Evolutionary conservation across 257 asterid genomes (phyloP).

Genomic region (Thymus mandschuricus): DNA sequence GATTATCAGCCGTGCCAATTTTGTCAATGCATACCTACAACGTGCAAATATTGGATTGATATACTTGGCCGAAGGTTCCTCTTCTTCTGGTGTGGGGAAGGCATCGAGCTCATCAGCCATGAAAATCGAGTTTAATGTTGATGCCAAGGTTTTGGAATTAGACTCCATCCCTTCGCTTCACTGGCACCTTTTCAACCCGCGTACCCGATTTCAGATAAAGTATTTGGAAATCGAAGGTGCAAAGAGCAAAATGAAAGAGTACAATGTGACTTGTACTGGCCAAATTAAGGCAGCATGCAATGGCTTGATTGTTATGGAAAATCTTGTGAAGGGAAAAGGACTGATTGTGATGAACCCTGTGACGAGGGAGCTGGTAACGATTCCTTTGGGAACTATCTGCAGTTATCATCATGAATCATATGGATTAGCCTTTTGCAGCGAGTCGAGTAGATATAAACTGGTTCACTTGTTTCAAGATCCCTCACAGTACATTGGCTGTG

Average conservation of each 20-base stretch:
- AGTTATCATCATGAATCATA: constrained; percentile 43
- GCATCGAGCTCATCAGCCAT: constrained; percentile 22
- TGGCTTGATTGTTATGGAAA: constrained; percentile 49
- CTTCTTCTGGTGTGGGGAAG: neutral
- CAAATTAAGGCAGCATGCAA: constrained; percentile 45
- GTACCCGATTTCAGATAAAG: constrained; percentile 31
- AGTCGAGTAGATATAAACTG: constrained; percentile 37
- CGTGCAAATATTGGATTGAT: constrained; percentile 47
- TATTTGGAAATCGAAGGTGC: constrained; percentile 46
- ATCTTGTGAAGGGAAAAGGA: constrained; percentile 39
- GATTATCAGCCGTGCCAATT: constrained; percentile 40
- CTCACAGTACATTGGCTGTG: constrained; percentile 41
- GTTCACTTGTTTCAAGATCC: constrained; percentile 57
- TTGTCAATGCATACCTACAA: constrained; percentile 39
- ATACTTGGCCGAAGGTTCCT: constrained; percentile 24
- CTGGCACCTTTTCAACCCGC: constrained; percentile 36
- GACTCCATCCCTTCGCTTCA: constrained; percentile 29
- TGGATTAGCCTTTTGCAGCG: constrained; percentile 45
- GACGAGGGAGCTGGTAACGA: constrained; percentile 35
- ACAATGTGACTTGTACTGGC: constrained; percentile 45
- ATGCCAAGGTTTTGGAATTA: constrained; percentile 42
- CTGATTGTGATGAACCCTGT: constrained; percentile 56
- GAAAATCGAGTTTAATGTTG: constrained; percentile 37
- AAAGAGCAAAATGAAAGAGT: constrained; percentile 40
- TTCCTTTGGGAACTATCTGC: constrained; percentile 51